These are phyloP conservation scores for Caryopteris hybrid DNA, from an alignment of 305 asterid genomes.

Conservation along the genomic window DNA sequence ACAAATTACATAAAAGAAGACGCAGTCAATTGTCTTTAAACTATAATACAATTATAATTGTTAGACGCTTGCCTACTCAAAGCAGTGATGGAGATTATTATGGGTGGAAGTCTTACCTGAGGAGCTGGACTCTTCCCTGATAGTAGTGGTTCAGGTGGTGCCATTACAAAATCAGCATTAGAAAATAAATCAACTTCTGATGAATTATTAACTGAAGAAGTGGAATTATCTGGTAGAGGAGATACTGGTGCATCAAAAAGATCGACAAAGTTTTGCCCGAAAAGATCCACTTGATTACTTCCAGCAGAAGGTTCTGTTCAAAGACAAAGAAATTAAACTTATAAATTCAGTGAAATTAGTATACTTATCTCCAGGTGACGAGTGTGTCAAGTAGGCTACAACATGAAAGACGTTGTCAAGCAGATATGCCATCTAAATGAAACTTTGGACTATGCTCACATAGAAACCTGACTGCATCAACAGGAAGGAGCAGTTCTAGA, in stretches of 20 bases:
- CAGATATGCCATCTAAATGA: conserved; percentile 6
- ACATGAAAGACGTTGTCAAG: not conserved
- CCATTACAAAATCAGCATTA: conserved; percentile 62
- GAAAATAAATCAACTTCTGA: conserved; percentile 56
- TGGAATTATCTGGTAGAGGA: conserved; percentile 32
- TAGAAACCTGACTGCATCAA: too few relatives aligned
- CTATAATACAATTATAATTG: too few relatives aligned
- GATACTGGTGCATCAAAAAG: conserved; percentile 62
- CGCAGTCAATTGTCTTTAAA: too few relatives aligned
- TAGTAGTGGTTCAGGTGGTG: conserved; percentile 41
- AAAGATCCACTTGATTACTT: conserved; percentile 67
- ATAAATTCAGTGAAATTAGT: not conserved
- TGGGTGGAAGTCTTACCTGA: conserved; percentile 41
- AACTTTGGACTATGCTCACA: not conserved
- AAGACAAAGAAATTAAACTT: conserved; percentile 15
- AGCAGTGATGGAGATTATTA: not conserved
- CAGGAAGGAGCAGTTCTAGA: too few relatives aligned
- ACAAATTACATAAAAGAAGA: too few relatives aligned
- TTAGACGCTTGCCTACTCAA: too few relatives aligned
- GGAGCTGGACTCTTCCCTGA: conserved; percentile 31
- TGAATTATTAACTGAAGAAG: conserved; percentile 31
- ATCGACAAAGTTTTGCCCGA: conserved; percentile 62
- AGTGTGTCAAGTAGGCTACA: not conserved
- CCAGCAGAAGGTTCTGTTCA: conserved; percentile 64
- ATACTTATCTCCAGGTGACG: not conserved